These are phyloP conservation scores for Boletus bicolor DNA, from an alignment of 768 basidiomycete genomes.

Conservation along the genomic window DNA sequence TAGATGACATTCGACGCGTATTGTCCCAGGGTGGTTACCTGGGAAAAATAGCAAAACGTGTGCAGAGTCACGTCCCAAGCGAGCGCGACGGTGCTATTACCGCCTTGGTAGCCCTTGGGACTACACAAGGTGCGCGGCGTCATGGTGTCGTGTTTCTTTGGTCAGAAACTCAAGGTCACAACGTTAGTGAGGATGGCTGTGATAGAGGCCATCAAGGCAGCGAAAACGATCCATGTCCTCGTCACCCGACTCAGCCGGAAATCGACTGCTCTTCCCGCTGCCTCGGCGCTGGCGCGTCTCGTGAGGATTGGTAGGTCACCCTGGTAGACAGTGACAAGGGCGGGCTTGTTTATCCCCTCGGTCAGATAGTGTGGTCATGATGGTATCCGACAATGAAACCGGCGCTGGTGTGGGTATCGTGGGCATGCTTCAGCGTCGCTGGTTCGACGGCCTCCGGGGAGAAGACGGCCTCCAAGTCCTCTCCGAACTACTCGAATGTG, in stretches of 20 bases:
- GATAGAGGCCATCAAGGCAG: conserved; percentile 12
- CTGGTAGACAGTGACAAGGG: background rate
- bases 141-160: background rate
- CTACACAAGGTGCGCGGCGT: conserved; percentile 1
- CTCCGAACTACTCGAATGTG: conserved; percentile 15
- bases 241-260: conserved; percentile 16
- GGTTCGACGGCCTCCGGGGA: conserved; percentile 28
- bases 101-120: conserved; percentile 17
- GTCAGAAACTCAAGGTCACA: background rate
- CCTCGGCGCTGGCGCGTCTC: conserved; percentile 15
- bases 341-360: background rate
- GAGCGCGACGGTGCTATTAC: conserved; percentile 19
- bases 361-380: conserved; percentile 17
- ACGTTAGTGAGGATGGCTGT: conserved; percentile 8
- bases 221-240: conserved; percentile 15
- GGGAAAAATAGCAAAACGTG: conserved; percentile 15
- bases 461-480: conserved; percentile 27
- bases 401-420: conserved; percentile 10
- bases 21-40: conserved; percentile 9
- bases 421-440: conserved; percentile 23
- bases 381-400: conserved; percentile 3
- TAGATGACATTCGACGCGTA: conserved; percentile 11
- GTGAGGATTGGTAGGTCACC: conserved; percentile 17
- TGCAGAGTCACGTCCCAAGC: conserved; percentile 1
- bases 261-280: conserved; percentile 20